Evolutionary conservation across 148 eudicot genomes (phyloP), one percentile per base, ranked within the genome.

Genomic region (Rhododendron henanense): DNA sequence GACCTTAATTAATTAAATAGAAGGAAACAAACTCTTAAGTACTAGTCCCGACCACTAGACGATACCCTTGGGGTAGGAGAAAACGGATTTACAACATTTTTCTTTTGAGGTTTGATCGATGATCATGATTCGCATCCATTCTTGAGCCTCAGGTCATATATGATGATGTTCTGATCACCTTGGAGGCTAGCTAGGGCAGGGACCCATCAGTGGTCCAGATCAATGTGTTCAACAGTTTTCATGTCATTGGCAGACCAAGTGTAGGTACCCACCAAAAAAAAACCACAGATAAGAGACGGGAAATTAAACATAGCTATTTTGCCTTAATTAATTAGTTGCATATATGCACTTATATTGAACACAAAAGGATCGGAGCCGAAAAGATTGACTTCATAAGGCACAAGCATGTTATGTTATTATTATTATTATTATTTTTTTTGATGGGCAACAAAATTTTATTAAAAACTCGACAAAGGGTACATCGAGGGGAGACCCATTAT

Each of bases 301-400:
- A 69, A 48, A n/a, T n/a, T n/a, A n/a, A 41, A 51, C 1, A n/a
- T 53, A 31, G 73, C 73, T 78, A 77, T 63, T 79, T 57, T 28
- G 21, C 82, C 61, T 33, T 33, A 33, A 33, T 33, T 33, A 33
- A 33, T n/a, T 73, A 84, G 44, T 81, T 73, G 84, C 25, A 85
- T 31, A 31, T 31, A 31, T 71, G 85, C 45, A 80, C 57, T 83
- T 86, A 84, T 4, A 21, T 59, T 59, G 65, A 57, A 59, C 3
- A 21, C 65, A 21, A 21, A 59, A 59, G 65, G 35, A 33, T 33
- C 35, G 35, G 65, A 59, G 93, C 83, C 92, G 92, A 81, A 89
- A 93, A 90, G 65, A 88, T 91, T 90, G 95, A 92, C 92, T 90
- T 90, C 83, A 82, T 69, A 48, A 13, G 87, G 85, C 57, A 88